Evolutionary conservation across 305 asterid species (phyloP), one percentile per base, ranked within the genome.

Genomic region (Fraxinus floribunda): DNA sequence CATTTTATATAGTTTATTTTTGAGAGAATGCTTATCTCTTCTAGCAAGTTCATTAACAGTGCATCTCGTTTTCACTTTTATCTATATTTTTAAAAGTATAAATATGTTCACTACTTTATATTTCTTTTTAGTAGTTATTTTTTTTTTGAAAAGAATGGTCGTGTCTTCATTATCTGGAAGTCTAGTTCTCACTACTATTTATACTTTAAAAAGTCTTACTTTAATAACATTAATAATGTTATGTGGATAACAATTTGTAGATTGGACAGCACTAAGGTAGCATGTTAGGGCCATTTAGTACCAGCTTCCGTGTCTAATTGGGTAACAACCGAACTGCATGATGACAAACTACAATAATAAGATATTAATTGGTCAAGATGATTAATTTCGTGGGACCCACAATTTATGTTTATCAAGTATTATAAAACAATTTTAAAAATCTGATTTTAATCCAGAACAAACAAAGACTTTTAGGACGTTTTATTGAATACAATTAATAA

Each of bases 191-290:
- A 46, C 18, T 46, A 46, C 18, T 46, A 46, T 46, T 46, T 46
- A 13, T 46, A 13, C 57, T 46, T 46, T 46, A 75, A 32, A 77
- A 77, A 77, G 22, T 32, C 60, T 72, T 82, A 78, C 68, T 71
- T 36, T 78, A 35, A 35, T 24, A 78, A 78, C 76, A 83, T 78
- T 78, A 74, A 79, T 41, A 66, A 78, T 78, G 79, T 76, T 8
- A 29, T 64, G 71, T 39, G 15, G 36, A 76, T 34, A 11, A 75
- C 18, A 20, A 73, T 55, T 74, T 8, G 62, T 26, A 3, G 44
- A 77, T 34, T 46, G 35, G 57, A 82, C 39, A 82, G 79, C 79
- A 79, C 77, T 68, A 38, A 41, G 62, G 36, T 41, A 32, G 81
- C 55, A 24, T 64, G 29, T 78, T 62, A 64, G 81, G 55, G 16